These are phyloP conservation scores for Ceratobasidium sp. DNA, from an alignment of 1,284 basidiomycete species.

Conservation along the genomic window DNA sequence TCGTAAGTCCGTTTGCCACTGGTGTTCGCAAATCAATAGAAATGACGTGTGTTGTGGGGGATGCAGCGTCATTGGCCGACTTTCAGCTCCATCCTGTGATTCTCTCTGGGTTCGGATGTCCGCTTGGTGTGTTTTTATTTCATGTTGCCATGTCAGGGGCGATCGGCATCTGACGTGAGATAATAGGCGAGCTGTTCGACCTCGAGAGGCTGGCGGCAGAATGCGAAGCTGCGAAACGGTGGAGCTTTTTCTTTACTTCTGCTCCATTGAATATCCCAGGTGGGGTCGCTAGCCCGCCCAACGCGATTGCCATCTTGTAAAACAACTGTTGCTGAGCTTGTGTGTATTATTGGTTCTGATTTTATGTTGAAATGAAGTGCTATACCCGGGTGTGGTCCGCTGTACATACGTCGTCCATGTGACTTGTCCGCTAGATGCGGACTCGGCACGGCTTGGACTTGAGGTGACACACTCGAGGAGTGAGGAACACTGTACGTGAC, in stretches of 20 bases:
- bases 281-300: slow-evolving; percentile 54
- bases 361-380: background rate
- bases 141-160: background rate
- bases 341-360: background rate
- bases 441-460: slow-evolving; percentile 11
- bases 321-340: background rate
- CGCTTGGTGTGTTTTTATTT: slow-evolving; percentile 7
- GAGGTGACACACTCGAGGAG: slow-evolving; percentile 3
- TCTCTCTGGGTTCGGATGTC: slow-evolving; percentile 47
- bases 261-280: slow-evolving; percentile 52
- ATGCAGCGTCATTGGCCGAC: background rate
- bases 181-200: slow-evolving; percentile 56
- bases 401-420: background rate
- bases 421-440: background rate
- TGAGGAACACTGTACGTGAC: background rate
- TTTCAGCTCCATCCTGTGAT: slow-evolving; percentile 40
- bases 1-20: slow-evolving; percentile 5
- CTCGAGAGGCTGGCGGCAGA: slow-evolving; percentile 49
- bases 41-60: background rate
- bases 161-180: slow-evolving; percentile 38
- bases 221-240: slow-evolving; percentile 48
- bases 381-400: background rate
- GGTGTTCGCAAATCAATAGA: background rate
- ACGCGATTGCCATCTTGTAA: slow-evolving; percentile 52
- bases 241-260: slow-evolving; percentile 53